A percentile compares a stretch with the other conserved stretches of the same genome.
Conservation (phyloP, 202 grass and related monocot species). For the Schoenoplectus triqueter region DNA sequence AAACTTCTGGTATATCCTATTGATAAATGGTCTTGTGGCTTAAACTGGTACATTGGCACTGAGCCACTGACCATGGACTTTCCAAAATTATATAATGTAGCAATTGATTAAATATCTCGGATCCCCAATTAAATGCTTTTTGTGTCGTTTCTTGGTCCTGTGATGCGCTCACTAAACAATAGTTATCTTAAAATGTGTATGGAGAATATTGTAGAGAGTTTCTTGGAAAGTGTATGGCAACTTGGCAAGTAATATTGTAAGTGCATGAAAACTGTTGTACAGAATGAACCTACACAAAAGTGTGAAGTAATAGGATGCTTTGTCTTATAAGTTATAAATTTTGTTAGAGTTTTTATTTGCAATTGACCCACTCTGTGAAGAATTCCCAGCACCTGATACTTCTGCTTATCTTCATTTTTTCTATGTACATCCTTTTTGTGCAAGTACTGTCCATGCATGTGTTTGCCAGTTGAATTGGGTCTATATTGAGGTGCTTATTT, state of each 20-base stretch:
- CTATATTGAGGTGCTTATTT: not conserved
- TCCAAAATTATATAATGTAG: no score
- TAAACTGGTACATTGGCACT: not conserved
- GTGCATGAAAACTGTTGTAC: not conserved
- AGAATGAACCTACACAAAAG: not conserved
- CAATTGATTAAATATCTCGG: no score
- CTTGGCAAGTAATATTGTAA: not conserved
- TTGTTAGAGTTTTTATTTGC: not conserved
- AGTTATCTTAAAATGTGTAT: not conserved
- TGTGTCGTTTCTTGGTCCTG: not conserved
- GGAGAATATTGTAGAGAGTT: not conserved
- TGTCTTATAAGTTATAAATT: not conserved
- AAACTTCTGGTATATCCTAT: not conserved
- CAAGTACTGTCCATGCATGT: no score
- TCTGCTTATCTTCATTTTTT: not conserved
- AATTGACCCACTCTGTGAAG: not conserved
- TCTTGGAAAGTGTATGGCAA: not conserved
- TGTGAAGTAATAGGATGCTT: not conserved
- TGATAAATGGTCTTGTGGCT: not conserved
- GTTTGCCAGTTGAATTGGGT: not conserved
- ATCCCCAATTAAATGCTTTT: not conserved
- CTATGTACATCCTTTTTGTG: not conserved
- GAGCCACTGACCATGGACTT: no score
- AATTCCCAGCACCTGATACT: not conserved
- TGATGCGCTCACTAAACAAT: not conserved